These are phyloP conservation scores for Corinectria fuckeliana DNA, from an alignment of 2,329 filamentous ascomycete genomes.

Conservation along the genomic window DNA sequence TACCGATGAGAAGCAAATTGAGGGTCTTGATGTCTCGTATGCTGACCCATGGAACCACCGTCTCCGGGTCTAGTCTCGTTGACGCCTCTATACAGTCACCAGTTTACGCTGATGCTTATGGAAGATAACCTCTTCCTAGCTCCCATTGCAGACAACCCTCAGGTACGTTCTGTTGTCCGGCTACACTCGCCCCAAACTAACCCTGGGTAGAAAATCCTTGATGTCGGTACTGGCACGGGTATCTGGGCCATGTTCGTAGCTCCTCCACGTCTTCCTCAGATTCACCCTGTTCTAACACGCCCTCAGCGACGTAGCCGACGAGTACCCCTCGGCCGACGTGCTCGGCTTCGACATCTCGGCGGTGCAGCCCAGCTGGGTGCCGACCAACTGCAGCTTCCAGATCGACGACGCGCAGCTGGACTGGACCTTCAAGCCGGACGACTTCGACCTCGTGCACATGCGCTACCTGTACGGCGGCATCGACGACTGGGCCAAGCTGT, in stretches of 20 bases:
- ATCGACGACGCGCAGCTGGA: constrained; percentile 44
- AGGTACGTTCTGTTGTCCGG: neutral
- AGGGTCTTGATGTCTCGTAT: constrained; percentile 23
- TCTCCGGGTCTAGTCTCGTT: neutral
- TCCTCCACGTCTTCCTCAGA: no score
- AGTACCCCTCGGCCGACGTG: constrained; percentile 39
- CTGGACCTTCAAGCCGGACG: constrained; percentile 53
- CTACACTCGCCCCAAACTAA: neutral
- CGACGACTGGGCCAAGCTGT: constrained; percentile 61
- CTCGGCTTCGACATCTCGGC: constrained; percentile 46
- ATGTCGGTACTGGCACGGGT: constrained; percentile 64
- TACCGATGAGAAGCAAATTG: constrained; percentile 22
- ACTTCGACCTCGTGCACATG: constrained; percentile 66
- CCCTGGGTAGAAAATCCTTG: constrained; percentile 42
- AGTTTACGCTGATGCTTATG: constrained; percentile 34
- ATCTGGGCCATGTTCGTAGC: constrained; percentile 54
- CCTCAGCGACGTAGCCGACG: constrained; percentile 39
- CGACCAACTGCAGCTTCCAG: constrained; percentile 42
- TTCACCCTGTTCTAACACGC: neutral
- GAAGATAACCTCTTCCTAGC: constrained; percentile 46
- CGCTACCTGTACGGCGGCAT: constrained; percentile 63
- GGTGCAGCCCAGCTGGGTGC: constrained; percentile 42
- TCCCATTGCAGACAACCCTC: constrained; percentile 16
- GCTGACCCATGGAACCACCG: neutral
- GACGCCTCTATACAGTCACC: constrained; percentile 13